These are phyloP conservation scores for Chrysoporthe cubensis DNA, from an alignment of 2,329 filamentous ascomycete species.

Conservation along the genomic window DNA sequence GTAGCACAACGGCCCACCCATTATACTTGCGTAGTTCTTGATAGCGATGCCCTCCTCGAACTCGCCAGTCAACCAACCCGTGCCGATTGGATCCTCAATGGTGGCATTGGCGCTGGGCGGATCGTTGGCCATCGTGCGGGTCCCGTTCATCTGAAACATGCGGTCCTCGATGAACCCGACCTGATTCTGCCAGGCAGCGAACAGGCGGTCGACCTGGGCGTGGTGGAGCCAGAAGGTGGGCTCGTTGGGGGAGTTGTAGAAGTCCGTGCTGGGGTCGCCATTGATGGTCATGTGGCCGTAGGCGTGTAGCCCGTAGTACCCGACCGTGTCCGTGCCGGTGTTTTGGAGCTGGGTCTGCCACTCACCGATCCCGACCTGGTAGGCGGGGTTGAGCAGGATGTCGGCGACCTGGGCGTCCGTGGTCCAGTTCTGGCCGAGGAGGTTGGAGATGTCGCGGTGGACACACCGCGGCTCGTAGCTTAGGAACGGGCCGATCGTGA, in stretches of 20 bases:
- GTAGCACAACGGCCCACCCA: constrained; percentile 47
- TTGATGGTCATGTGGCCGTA: constrained; percentile 43
- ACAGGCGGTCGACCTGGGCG: constrained; percentile 31
- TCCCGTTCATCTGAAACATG: constrained; percentile 41
- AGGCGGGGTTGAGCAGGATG: constrained; percentile 8
- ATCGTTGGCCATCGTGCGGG: constrained; percentile 46
- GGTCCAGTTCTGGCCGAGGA: constrained; percentile 10
- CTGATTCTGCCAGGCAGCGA: constrained; percentile 34
- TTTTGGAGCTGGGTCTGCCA: constrained; percentile 15
- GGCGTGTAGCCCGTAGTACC: constrained; percentile 34
- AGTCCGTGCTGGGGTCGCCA: constrained; percentile 33
- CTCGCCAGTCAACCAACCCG: constrained; percentile 41
- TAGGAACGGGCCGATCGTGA: constrained; percentile 5
- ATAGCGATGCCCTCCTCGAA: constrained; percentile 37
- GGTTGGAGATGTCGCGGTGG: constrained; percentile 7
- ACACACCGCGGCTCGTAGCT: constrained; percentile 14
- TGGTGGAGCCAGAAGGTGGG: constrained; percentile 33
- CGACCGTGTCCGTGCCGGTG: constrained; percentile 9
- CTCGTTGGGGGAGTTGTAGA: constrained; percentile 31
- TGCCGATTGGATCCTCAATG: constrained; percentile 42
- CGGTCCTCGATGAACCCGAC: constrained; percentile 32
- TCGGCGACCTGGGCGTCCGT: constrained; percentile 9
- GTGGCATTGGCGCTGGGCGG: constrained; percentile 47
- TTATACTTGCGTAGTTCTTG: constrained; percentile 44
- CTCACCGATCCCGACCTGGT: constrained; percentile 9